phyloP scores from a whole-genome alignment of 225 moss, liverwort and hornwort species.

The Sphagnum tenellum region DNA sequence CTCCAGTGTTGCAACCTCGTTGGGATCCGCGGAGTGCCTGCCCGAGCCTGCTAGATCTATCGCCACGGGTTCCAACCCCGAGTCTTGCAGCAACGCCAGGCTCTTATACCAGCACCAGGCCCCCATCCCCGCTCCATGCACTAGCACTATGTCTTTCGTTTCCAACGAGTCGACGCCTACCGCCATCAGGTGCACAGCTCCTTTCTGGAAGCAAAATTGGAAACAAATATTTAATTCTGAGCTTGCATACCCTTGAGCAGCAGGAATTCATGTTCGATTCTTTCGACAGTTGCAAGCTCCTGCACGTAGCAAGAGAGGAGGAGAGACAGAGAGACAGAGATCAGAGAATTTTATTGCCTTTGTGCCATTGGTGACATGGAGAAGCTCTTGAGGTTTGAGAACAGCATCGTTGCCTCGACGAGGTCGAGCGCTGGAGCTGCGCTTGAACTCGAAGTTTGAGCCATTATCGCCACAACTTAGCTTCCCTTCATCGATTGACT shows the following conservation, averaged over 20 bases:
- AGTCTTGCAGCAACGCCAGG: conserved; percentile 78
- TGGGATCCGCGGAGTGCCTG: conserved; percentile 74
- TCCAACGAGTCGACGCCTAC: conserved; percentile 17
- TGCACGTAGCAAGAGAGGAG: no score
- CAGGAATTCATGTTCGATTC: no score
- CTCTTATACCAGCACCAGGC: conserved; percentile 99
- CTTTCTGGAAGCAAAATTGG: no score
- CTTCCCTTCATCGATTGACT: no score
- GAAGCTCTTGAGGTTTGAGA: conserved; percentile 70
- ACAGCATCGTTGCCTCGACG: conserved; percentile 70
- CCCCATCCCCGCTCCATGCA: conserved; percentile 93
- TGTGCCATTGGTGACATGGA: conserved; percentile 23
- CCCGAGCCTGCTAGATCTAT: conserved; percentile 91
- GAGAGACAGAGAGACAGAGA: no score
- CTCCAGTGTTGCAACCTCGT: conserved; percentile 61
- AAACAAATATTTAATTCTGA: no score
- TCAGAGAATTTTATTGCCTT: conserved; percentile 19
- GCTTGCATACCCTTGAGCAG: no score
- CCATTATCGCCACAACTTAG: no score
- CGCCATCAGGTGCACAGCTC: no score
- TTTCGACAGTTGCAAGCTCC: no score
- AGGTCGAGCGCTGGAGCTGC: conserved; percentile 69
- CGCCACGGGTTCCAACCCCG: conserved; percentile 76
- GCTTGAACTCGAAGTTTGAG: conserved; percentile 34
- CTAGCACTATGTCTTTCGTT: conserved; percentile 90